Percentiles rank a stretch among this genome's conserved stretches.
These are phyloP conservation scores for Diaporthe vexans DNA, from an alignment of 2,329 filamentous ascomycete species.

Conservation along the genomic window DNA sequence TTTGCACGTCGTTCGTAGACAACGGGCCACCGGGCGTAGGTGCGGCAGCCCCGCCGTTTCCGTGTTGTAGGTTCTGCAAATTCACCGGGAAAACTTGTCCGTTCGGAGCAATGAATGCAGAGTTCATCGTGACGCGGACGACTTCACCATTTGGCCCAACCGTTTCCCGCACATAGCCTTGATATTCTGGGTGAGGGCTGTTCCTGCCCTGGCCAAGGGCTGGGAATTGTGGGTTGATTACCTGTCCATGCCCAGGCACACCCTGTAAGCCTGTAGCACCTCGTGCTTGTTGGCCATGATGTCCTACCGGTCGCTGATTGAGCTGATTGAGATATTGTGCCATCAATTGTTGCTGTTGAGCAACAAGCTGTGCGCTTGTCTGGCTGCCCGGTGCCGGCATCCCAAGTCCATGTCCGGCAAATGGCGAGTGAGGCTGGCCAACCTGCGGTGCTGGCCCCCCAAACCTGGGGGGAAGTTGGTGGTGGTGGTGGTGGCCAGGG, in stretches of 20 bases:
- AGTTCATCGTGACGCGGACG: constrained; percentile 66
- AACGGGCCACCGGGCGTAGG: constrained; percentile 50
- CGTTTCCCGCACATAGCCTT: constrained; percentile 63
- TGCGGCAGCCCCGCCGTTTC: constrained; percentile 43
- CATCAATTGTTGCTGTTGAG: constrained; percentile 57
- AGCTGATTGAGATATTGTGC: constrained; percentile 61
- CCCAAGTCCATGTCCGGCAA: constrained; percentile 7
- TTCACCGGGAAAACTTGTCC: constrained; percentile 44
- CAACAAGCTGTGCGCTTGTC: constrained; percentile 42
- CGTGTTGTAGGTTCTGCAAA: constrained; percentile 43
- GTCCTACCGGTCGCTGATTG: constrained; percentile 56
- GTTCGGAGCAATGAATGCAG: constrained; percentile 49
- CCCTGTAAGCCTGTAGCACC: constrained; percentile 57
- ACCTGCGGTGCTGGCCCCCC: not conserved
- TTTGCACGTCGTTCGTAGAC: constrained; percentile 60
- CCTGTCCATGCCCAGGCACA: constrained; percentile 50
- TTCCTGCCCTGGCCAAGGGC: constrained; percentile 48
- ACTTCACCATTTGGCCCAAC: constrained; percentile 65
- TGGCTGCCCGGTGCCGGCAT: constrained; percentile 25
- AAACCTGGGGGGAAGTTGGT: constrained; percentile 22
- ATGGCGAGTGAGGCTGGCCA: constrained; percentile 24
- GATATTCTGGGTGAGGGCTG: constrained; percentile 51
- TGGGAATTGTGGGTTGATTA: constrained; percentile 41
- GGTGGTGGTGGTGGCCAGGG: constrained; percentile 28
- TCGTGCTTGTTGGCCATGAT: constrained; percentile 59